phyloP scores from a whole-genome alignment of 2,329 filamentous ascomycete species.

The Neonectria ditissima region DNA sequence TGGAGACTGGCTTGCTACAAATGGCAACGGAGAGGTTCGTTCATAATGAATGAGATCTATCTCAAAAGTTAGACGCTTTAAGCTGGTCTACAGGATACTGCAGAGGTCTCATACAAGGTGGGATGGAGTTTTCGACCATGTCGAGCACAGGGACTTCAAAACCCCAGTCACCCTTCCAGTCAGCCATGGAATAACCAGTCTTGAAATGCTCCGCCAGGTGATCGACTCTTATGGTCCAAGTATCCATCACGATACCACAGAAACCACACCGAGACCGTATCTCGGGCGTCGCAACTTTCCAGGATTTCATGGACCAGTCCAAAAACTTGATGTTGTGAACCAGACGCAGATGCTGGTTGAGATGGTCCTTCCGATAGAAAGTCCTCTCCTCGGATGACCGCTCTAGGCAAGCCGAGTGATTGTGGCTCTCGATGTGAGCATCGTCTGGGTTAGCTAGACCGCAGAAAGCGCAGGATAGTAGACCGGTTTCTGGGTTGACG shows the following conservation, averaged over 20 bases:
- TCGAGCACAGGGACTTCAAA: constrained; percentile 71
- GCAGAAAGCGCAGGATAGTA: constrained; percentile 70
- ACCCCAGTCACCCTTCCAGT: constrained; percentile 79
- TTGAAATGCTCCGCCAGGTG: constrained; percentile 78
- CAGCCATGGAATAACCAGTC: constrained; percentile 73
- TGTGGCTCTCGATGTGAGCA: constrained; percentile 69
- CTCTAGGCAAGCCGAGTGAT: constrained; percentile 74
- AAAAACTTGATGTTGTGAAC: constrained; percentile 72
- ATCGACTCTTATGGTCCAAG: constrained; percentile 70
- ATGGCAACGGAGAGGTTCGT: constrained; percentile 67
- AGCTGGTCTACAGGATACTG: constrained; percentile 53
- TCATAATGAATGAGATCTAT: constrained; percentile 74
- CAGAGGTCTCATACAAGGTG: constrained; percentile 67
- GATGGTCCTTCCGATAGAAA: constrained; percentile 75
- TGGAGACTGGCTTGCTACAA: constrained; percentile 58
- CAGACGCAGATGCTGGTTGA: constrained; percentile 73
- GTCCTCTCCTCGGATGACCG: constrained; percentile 71
- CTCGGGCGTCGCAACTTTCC: constrained; percentile 70
- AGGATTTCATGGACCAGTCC: constrained; percentile 73
- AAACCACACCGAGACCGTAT: constrained; percentile 75
- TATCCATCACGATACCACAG: constrained; percentile 71
- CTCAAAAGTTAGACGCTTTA: constrained; percentile 56
- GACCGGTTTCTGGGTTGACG: constrained; percentile 69
- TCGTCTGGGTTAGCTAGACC: constrained; percentile 66
- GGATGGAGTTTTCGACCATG: constrained; percentile 75